A percentile compares a stretch with the other conserved stretches of the same genome.
Evolutionary conservation across 2,329 filamentous ascomycete species (phyloP).

Genomic region (Neofusicoccum laricinum): DNA sequence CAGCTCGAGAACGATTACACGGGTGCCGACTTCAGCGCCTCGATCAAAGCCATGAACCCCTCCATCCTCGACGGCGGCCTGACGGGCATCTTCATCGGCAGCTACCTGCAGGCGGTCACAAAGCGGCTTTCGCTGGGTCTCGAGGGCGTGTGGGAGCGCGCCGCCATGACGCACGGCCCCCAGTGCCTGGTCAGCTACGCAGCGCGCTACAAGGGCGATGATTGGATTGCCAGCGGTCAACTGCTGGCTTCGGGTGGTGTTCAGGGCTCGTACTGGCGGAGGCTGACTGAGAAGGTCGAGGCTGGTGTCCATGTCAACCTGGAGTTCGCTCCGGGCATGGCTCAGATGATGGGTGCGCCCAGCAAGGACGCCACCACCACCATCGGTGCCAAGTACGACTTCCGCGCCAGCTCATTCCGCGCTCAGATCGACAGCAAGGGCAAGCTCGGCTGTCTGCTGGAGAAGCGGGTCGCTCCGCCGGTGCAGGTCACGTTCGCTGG

Average conservation of each 20-base stretch:
- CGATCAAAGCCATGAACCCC: slow-evolving; percentile 93
- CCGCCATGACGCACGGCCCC: slow-evolving; percentile 78
- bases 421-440: slow-evolving; percentile 94
- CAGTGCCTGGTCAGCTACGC: slow-evolving; percentile 88
- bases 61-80: slow-evolving; percentile 86
- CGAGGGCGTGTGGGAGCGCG: slow-evolving; percentile 91
- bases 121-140: slow-evolving; percentile 82
- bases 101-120: slow-evolving; percentile 91
- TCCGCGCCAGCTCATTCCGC: slow-evolving; percentile 90
- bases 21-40: slow-evolving; percentile 88
- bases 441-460: slow-evolving; percentile 86
- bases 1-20: slow-evolving; percentile 96
- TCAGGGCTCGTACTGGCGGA: slow-evolving; percentile 91
- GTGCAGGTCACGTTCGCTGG: slow-evolving; percentile 94
- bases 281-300: slow-evolving; percentile 90
- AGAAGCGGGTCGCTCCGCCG: slow-evolving; percentile 92
- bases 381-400: slow-evolving; percentile 96
- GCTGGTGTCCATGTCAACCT: slow-evolving; percentile 93
- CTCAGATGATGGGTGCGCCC: slow-evolving; percentile 71
- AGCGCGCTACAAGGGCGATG: slow-evolving; percentile 82
- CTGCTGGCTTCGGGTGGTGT: slow-evolving; percentile 84
- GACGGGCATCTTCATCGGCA: slow-evolving; percentile 93
- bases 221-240: slow-evolving; percentile 92
- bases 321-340: slow-evolving; percentile 63
- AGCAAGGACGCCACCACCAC: slow-evolving; percentile 88